phyloP scores from a whole-genome alignment of 164 flowering plant genomes.

The Taxillus chinensis region DNA sequence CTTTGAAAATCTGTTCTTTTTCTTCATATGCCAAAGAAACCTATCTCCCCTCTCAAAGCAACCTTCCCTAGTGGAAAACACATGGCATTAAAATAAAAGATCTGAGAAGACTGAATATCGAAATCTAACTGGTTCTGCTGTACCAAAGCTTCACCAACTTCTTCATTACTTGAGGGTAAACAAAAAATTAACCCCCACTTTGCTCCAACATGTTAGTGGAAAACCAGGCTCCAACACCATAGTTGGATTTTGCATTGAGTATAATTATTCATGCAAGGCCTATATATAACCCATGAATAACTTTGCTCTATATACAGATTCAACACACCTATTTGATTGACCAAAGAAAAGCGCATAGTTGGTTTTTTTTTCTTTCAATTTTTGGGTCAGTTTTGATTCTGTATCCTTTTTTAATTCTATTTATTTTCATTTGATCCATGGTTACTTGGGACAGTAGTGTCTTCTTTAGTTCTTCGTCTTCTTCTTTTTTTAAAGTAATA shows the following conservation, averaged over 20 bases:
- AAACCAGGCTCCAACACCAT: constrained; percentile 32
- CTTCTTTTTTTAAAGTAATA: too few species aligned
- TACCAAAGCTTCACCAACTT: constrained; percentile 24
- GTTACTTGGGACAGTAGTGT: too few species aligned
- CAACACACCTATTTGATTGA: too few species aligned
- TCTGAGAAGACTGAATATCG: background rate
- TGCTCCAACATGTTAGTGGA: constrained; percentile 29
- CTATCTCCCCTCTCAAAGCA: background rate
- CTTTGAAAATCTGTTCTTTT: background rate
- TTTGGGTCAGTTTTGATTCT: too few species aligned
- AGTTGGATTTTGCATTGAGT: constrained; percentile 44
- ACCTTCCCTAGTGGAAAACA: background rate
- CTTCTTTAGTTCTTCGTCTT: too few species aligned
- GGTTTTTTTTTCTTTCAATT: too few species aligned
- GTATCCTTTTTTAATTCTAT: too few species aligned
- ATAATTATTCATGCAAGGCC: constrained; percentile 37
- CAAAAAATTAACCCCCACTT: constrained; percentile 40
- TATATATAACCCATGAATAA: constrained; percentile 35
- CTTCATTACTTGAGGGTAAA: constrained; percentile 32
- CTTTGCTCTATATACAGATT: constrained; percentile 54
- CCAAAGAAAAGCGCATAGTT: too few species aligned
- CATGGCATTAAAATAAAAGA: constrained; percentile 6
- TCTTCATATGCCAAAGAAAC: background rate
- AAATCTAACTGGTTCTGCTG: constrained; percentile 18
- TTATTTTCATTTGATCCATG: too few species aligned